A percentile compares a stretch with the other conserved stretches of the same genome.
These are phyloP conservation scores for Sicyos edulis DNA, from an alignment of 306 rosid genomes.

Conservation along the genomic window DNA sequence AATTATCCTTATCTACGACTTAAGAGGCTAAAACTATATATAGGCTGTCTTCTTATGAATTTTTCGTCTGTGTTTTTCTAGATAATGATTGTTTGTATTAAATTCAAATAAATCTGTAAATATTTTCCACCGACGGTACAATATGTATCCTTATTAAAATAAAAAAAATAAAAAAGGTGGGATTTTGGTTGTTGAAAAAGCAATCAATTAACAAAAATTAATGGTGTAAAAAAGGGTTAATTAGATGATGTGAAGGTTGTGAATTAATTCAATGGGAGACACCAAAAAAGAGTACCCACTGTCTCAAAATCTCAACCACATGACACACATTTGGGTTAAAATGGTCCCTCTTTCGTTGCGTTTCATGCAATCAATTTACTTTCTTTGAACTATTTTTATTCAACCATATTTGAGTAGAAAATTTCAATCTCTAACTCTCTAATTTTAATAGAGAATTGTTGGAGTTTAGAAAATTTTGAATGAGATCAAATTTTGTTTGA, in stretches of 20 bases:
- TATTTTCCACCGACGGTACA: slow-evolving; percentile 4
- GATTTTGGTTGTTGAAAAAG: neutral
- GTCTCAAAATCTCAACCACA: slow-evolving; percentile 5
- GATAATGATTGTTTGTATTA: neutral
- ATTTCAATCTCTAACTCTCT: too few relatives aligned
- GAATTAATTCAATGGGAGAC: neutral
- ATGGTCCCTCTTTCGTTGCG: neutral
- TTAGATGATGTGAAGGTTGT: slow-evolving; percentile 2
- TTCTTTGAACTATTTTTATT: too few relatives aligned
- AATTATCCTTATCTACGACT: neutral
- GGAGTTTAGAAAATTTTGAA: too few relatives aligned
- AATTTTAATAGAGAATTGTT: too few relatives aligned
- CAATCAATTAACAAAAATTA: neutral
- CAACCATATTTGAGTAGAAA: too few relatives aligned
- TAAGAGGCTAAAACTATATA: neutral
- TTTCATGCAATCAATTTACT: too few relatives aligned
- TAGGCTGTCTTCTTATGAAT: neutral
- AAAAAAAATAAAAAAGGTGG: neutral
- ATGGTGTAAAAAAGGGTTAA: neutral
- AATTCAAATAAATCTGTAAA: neutral
- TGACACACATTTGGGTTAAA: neutral
- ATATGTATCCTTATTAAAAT: neutral
- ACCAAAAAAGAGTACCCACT: neutral
- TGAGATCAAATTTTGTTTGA: too few relatives aligned
- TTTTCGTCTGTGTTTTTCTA: too few relatives aligned